Evolutionary conservation across 2,329 filamentous ascomycete genomes (phyloP), one percentile per base, ranked within the genome.

Genomic region (Colletotrichum sp.): DNA sequence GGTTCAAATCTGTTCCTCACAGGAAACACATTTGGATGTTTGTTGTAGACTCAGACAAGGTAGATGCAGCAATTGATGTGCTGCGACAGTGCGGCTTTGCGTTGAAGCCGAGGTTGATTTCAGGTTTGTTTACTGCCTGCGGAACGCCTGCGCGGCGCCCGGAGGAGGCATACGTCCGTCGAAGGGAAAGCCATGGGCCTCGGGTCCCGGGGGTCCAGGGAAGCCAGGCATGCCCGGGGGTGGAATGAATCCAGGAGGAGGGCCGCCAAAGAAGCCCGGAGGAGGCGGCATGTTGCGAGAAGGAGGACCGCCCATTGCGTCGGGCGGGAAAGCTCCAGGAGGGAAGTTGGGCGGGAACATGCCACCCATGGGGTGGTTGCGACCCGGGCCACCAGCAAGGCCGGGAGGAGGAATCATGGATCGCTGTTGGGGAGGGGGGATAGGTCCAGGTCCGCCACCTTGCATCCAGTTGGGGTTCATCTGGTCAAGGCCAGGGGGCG

Each of bases 261-360:
- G 87, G 8, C 87, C 89, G 27, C 84, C 86, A 77, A 88, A 91
- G 80, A 92, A 91, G 13, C 90, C 90, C 2, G 91, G 91, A 7
- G 91, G 91, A 30, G 90, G 90, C 52, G 86, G 85, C 85, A 91
- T 88, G 80, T 85, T 89, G n/a, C 90, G 88, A 12, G 87, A 88
- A 18, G 88, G 88, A 76, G 88, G 87, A 18, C 85, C 88, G 39
- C 83, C 85, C 83, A 91, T 86, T 16, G 83, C 85, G 34, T 90
- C 88, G 2, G 88, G 87, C 9, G 85, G 85, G 80, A 89, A 86
- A 25, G 83, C 84, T 28, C 84, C 85, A 8, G 87, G 88, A 16
- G 90, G 88, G 77, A 93, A 93, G 81, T 89, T 91, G n/a, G 90
- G 90, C 25, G 90, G 90, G 79, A 90, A 92, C 86, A 92, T 91